Base-by-base conservation (phyloP, 768 basidiomycete species). In the Podaxis sp. region DNA sequence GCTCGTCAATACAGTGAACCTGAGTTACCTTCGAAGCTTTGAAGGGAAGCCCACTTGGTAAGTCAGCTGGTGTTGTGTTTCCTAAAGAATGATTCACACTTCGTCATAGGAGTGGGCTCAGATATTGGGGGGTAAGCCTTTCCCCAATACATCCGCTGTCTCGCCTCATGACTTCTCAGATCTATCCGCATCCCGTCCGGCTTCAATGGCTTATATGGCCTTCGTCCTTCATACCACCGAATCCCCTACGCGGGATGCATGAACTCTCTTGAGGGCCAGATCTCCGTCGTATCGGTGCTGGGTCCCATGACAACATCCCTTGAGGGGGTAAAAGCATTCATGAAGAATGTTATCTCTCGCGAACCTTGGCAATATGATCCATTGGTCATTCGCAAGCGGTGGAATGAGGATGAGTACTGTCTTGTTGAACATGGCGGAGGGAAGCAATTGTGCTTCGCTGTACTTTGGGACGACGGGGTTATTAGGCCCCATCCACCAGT, bases 291-390 rank as follows among this genome's bases (percentile, higher is more conserved):
- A 3, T 90, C 90, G 2, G 88, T 92, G 28, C 76, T 93, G 10
- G 93, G 93, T 0, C 93, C 93, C 4, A 74, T 93, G 54, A 74
- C 84, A 1, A 76, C 73, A 46, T 82, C 82, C 36, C 63, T 92
- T 50, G 73, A 69, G 9, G 89, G 82, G n/a, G 70, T 94, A 58
- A 87, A 84, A 67, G 64, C 71, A 0, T 93, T 94, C 72, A 82
- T 83, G 70, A 79, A 87, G 68, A 79, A 83, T 1, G 80, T 95
- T 23, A 66, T 88, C 14, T 80, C 77, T 63, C 67, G 74, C 25
- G 75, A 81, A 62, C 86, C 90, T 3, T 92, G 91, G 91, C 65
- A 78, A 2, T 79, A 74, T 58, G 91, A 93, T 66, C 86, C 90
- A 5, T 66, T 82, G 59, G 79, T 76, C 1, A 69, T 82, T 10